A percentile compares a stretch with the other conserved stretches of the same genome.
Conservation (phyloP, 495 filamentous ascomycete genomes). For the Aspergillus conjunctus region DNA sequence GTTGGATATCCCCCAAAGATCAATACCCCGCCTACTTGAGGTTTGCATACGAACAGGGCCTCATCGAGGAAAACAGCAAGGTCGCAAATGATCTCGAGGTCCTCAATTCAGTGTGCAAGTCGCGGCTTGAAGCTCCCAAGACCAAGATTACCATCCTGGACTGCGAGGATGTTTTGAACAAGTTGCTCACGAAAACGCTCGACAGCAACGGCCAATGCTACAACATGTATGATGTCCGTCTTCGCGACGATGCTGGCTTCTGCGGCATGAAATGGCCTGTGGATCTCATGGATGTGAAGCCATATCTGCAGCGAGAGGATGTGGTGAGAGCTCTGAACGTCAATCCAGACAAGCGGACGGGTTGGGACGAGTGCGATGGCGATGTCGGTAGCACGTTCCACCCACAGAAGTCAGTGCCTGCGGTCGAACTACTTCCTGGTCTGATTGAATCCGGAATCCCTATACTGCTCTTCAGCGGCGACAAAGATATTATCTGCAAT, state of each 20-base stretch:
- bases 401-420: constrained; percentile 66
- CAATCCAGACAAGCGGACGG: constrained; percentile 74
- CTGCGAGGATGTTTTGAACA: constrained; percentile 76
- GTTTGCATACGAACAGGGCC: constrained; percentile 72
- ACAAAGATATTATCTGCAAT: constrained; percentile 95
- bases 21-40: constrained; percentile 89
- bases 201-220: constrained; percentile 61
- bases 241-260: constrained; percentile 68
- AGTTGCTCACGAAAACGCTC: constrained; percentile 63
- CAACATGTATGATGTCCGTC: constrained; percentile 95
- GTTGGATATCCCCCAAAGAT: constrained; percentile 88
- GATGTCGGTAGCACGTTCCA: constrained; percentile 71
- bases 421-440: constrained; percentile 73
- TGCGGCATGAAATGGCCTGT: constrained; percentile 98
- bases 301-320: constrained; percentile 81
- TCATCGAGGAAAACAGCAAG: constrained; percentile 68
- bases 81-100: constrained; percentile 67
- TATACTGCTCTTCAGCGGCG: constrained; percentile 86
- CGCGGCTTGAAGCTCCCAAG: constrained; percentile 54
- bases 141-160: constrained; percentile 63
- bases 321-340: constrained; percentile 81
- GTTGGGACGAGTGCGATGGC: constrained; percentile 90
- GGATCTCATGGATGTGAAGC: constrained; percentile 72
- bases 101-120: constrained; percentile 65
- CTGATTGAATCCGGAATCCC: constrained; percentile 71